Conservation (phyloP, 192 early-diverging fungal species). For the Gonapodya sp. region DNA sequence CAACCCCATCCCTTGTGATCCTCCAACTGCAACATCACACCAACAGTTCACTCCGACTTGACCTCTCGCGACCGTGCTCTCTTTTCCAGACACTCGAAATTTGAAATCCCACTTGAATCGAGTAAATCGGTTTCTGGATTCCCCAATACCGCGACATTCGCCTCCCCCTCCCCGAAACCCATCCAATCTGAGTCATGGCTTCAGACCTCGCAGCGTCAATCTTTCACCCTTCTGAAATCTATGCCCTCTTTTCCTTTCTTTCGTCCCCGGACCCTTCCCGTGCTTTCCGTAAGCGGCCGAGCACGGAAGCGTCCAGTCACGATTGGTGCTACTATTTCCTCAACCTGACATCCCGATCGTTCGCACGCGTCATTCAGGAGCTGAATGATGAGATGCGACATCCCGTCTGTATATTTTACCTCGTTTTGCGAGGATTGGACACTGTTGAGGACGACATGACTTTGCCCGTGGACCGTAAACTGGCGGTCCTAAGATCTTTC, state of each 20-base stretch:
- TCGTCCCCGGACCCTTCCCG: constrained; percentile 2
- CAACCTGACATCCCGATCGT: constrained; percentile 89
- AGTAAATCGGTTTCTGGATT: no score
- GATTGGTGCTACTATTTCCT: constrained; percentile 79
- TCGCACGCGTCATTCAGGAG: constrained; percentile 88
- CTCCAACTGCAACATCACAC: no score
- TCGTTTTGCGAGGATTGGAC: constrained; percentile 90
- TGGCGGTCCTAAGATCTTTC: constrained; percentile 66
- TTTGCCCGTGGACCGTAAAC: constrained; percentile 64
- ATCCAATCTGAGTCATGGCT: no score
- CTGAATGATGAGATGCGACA: constrained; percentile 49
- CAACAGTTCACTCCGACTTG: no score
- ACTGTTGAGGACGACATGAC: constrained; percentile 99
- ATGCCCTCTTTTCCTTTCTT: constrained; percentile 54
- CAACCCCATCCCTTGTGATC: no score
- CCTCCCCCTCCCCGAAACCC: no score
- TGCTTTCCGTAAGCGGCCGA: constrained; percentile 11
- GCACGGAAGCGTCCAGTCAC: constrained; percentile 41
- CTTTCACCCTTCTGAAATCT: constrained; percentile 75
- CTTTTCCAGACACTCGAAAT: no score
- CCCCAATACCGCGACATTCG: neutral
- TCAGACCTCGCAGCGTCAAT: constrained; percentile 54
- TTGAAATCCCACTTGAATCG: no score
- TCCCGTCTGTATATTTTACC: constrained; percentile 90
- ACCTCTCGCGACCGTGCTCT: no score